Base-by-base conservation (phyloP, 805 yeast species). In the Candida stauntonica region DNA sequence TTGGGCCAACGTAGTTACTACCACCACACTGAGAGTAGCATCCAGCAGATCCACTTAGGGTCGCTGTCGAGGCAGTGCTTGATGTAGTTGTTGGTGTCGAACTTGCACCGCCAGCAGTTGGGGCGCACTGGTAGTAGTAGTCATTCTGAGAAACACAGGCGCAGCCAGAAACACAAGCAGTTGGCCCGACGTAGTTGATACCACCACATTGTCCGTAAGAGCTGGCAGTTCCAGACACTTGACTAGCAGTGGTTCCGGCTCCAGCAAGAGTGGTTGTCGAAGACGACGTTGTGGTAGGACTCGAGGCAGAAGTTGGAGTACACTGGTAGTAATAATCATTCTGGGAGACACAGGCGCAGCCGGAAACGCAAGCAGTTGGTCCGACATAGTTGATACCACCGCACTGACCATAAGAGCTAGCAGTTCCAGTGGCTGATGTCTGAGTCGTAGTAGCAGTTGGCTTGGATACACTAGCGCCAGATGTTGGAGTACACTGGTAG, bases 161-260 rank as follows among this genome's bases (percentile, higher is more conserved):
- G 20, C 31, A 32, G 5, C 44, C 48, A 3, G 15, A 16, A 7
- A 29, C 41, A 33, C 54, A 51, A 14, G 29, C 30, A 5, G 47
- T 38, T 7, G 45, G 34, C 3, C 44, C 46, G 5, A 30, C 26
- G 36, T 33, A 45, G 9, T 32, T 26, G 6, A 13, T 31, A 36
- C 52, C 51, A 31, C 55, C 55, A 41, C 52, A 50, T 17, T 35
- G 42, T 7, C 38, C 48, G 13, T 17, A 18, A 12, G 40, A 29
- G 21, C 18, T 36, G 5, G 36, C 17, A 11, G 34, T 19, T n/a
- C n/a, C 26, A n/a, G 33, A 12, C 24, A 21, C 24, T 21, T 21
- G n/a, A n/a, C n/a, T n/a, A n/a, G n/a, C n/a, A n/a, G n/a, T n/a
- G 24, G 11, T 12, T 21, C 24, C 7, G 24, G 24, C 24, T 8